phyloP scores from a whole-genome alignment of 1,139 yeast genomes.

The Saccharomyces uvarum region DNA sequence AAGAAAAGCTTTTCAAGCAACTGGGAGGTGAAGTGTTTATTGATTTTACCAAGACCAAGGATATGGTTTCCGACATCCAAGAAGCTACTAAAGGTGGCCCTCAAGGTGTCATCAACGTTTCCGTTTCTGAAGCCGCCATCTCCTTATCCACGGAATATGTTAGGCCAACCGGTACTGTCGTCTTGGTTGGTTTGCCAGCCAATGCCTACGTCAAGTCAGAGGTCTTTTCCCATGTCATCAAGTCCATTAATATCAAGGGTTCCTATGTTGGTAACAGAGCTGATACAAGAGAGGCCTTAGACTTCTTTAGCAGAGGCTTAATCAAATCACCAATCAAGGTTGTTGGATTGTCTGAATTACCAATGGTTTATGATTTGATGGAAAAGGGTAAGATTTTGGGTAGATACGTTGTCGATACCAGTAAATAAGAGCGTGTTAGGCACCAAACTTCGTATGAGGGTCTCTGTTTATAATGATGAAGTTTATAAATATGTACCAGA shows the following conservation, averaged over 20 bases:
- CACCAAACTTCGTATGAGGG: background rate
- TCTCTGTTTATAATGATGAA: background rate
- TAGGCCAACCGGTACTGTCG: slow-evolving; percentile 64
- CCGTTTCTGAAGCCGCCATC: slow-evolving; percentile 63
- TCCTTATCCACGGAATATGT: slow-evolving; percentile 56
- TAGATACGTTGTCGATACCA: slow-evolving; percentile 69
- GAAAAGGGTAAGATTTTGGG: slow-evolving; percentile 65
- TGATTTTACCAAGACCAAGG: slow-evolving; percentile 55
- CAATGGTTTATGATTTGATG: slow-evolving; percentile 58
- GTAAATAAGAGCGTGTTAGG: slow-evolving; percentile 34
- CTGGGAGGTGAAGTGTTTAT: slow-evolving; percentile 63
- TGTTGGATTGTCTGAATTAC: slow-evolving; percentile 60
- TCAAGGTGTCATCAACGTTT: slow-evolving; percentile 67
- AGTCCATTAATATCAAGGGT: slow-evolving; percentile 57
- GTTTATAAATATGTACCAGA: background rate
- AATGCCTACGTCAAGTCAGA: slow-evolving; percentile 58
- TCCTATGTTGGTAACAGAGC: slow-evolving; percentile 79
- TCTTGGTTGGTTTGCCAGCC: slow-evolving; percentile 69
- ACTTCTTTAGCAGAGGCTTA: slow-evolving; percentile 63
- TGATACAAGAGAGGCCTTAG: slow-evolving; percentile 68
- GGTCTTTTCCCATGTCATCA: slow-evolving; percentile 59
- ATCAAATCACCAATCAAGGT: slow-evolving; percentile 63
- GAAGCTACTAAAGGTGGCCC: slow-evolving; percentile 64
- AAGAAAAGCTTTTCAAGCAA: slow-evolving; percentile 46
- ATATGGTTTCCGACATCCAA: slow-evolving; percentile 48